Evolutionary conservation across 176 grass and related monocot species (phyloP).

Genomic region (Zea mays): Zm-B73-REFERENCE-NAM-5.0 NC_050103.1:181294001-181294500

Average conservation of each 20-base stretch:
- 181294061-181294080: constrained; percentile 99
- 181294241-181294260: not conserved
- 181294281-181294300: not conserved
- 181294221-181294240: not conserved
- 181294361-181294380: not conserved
- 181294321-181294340: not conserved
- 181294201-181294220: constrained; percentile 11
- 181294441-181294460: not conserved
- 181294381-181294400: not conserved
- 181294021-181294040: constrained; percentile 97
- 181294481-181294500: not conserved
- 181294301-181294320: not conserved
- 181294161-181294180: not conserved
- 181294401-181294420: not conserved
- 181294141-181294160: not conserved
- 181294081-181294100: constrained; percentile 54
- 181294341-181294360: not conserved
- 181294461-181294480: not conserved
- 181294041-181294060: constrained; percentile 97
- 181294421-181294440: not conserved
- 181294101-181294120: constrained; percentile 27
- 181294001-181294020: constrained; percentile 94
- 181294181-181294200: constrained; percentile 6
- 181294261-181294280: not conserved
- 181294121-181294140: not conserved